Percentiles rank a stretch among this genome's conserved stretches.
Conservation (phyloP, 2,329 filamentous ascomycete genomes). For the Pyrenophora tritici-repentis region DNA sequence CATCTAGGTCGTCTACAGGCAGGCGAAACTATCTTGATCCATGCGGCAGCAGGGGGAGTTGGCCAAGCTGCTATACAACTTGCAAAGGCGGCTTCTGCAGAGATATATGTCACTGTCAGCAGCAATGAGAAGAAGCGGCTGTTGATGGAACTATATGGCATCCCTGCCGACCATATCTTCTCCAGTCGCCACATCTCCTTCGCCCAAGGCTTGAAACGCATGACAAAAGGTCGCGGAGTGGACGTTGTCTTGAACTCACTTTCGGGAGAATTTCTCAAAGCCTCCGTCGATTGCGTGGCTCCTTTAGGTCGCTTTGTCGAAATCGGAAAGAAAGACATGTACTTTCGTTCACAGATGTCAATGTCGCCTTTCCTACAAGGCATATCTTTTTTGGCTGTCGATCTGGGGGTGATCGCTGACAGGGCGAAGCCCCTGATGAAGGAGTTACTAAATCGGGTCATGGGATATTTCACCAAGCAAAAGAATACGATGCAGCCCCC, state of each 20-base stretch:
- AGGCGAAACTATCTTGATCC: background rate
- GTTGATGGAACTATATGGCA: constrained; percentile 19
- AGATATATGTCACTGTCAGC: constrained; percentile 31
- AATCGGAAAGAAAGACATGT: constrained; percentile 24
- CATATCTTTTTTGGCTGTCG: constrained; percentile 1
- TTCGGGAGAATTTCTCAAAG: constrained; percentile 3
- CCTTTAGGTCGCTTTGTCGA: constrained; percentile 21
- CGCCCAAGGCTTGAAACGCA: background rate
- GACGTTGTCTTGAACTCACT: constrained; percentile 3
- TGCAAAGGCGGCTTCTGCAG: background rate
- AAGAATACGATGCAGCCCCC: background rate
- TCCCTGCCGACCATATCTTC: constrained; percentile 40
- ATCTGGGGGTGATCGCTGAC: constrained; percentile 1
- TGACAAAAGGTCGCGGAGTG: background rate
- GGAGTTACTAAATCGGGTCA: background rate
- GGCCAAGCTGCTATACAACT: background rate
- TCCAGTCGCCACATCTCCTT: constrained; percentile 32
- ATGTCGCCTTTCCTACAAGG: constrained; percentile 8
- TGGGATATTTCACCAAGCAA: constrained; percentile 1
- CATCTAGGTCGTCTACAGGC: background rate
- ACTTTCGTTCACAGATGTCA: constrained; percentile 8
- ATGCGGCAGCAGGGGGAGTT: background rate
- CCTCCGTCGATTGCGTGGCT: background rate
- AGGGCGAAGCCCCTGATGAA: background rate
- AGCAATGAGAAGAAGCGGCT: constrained; percentile 23